A percentile compares a stretch with the other conserved stretches of the same genome.
These are phyloP conservation scores for Coemansia sp. DNA, from an alignment of 192 early-diverging fungal genomes.

Conservation along the genomic window DNA sequence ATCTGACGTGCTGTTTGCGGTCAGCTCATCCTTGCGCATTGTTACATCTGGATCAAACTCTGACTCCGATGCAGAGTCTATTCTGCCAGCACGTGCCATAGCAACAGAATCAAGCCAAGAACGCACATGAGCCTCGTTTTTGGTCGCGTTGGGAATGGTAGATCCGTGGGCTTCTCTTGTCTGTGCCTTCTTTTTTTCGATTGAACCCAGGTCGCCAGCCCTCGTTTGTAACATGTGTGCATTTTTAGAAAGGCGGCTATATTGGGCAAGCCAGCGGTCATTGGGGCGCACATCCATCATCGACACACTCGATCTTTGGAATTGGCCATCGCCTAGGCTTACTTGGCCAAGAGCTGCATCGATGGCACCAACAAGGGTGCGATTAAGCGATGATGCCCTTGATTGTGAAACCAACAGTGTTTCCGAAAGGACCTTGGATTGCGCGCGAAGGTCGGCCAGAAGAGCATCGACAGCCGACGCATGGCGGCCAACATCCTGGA, in stretches of 20 bases:
- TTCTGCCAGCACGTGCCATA: background rate
- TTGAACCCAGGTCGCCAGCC: background rate
- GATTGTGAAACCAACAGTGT: conserved; percentile 27
- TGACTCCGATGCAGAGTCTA: conserved; percentile 7
- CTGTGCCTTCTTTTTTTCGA: background rate
- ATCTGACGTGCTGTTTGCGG: background rate
- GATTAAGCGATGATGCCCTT: conserved; percentile 16
- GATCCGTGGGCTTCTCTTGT: background rate
- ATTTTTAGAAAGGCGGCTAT: conserved; percentile 1
- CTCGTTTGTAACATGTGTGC: background rate
- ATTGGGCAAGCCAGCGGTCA: background rate
- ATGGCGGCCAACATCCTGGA: conserved; percentile 23
- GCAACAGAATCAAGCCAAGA: background rate
- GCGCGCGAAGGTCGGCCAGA: conserved; percentile 29
- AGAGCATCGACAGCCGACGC: conserved; percentile 21
- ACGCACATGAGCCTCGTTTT: conserved; percentile 1
- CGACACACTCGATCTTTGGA: background rate
- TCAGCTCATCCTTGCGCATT: background rate
- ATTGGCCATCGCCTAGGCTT: background rate
- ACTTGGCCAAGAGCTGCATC: background rate
- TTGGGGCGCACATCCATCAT: background rate
- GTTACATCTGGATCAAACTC: conserved; percentile 5
- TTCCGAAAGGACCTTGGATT: conserved; percentile 27
- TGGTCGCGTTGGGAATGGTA: background rate
- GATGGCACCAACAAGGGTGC: conserved; percentile 12